Percentiles rank a stretch among this genome's conserved stretches.
phyloP scores from a whole-genome alignment of 2,329 filamentous ascomycete genomes.

The Monosporascus sp. region DNA sequence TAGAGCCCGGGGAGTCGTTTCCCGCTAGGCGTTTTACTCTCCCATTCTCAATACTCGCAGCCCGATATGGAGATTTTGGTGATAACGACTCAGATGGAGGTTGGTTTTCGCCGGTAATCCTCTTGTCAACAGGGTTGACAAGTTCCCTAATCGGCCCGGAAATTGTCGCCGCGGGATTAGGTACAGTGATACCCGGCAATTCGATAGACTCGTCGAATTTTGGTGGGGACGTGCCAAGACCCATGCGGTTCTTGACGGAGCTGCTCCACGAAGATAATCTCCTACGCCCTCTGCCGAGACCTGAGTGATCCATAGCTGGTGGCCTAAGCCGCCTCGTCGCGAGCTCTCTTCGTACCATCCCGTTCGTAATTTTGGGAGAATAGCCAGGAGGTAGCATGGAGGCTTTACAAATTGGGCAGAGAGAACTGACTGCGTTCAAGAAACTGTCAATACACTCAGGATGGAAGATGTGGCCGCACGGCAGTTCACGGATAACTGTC shows the following conservation, averaged over 20 bases:
- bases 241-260: constrained; percentile 14
- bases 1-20: no score
- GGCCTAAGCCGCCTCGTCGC: constrained; percentile 58
- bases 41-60: no score
- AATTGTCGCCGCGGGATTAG: constrained; percentile 6
- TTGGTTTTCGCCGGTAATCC: constrained; percentile 25
- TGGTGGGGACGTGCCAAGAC: constrained; percentile 8
- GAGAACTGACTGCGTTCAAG: constrained; percentile 68
- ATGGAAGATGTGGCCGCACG: constrained; percentile 91
- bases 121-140: constrained; percentile 23
- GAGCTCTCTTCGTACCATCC: constrained; percentile 78
- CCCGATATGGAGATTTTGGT: no score
- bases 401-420: constrained; percentile 88
- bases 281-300: constrained; percentile 19
- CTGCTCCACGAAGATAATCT: constrained; percentile 16
- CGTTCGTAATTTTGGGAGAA: constrained; percentile 69
- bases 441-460: constrained; percentile 87
- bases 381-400: constrained; percentile 67
- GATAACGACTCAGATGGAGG: constrained; percentile 19
- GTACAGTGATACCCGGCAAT: constrained; percentile 12
- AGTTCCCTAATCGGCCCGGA: constrained; percentile 23
- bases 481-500: constrained; percentile 75
- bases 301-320: constrained; percentile 37
- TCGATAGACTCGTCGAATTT: constrained; percentile 14
- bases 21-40: no score